phyloP scores from a whole-genome alignment of 441 rosid species.

The Capsella rubella region DNA sequence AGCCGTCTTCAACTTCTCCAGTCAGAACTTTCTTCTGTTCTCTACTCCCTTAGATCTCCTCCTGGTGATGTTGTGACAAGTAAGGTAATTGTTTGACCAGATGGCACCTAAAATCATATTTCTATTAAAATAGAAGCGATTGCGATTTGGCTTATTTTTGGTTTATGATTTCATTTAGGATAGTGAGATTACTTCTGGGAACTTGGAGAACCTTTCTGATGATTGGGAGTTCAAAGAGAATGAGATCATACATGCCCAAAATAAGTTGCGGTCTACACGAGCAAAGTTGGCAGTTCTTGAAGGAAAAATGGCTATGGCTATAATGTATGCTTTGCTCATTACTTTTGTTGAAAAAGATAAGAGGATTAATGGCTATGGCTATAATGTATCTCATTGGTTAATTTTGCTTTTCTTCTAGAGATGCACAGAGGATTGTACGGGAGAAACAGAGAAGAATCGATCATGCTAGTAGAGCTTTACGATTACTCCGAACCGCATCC shows the following conservation, averaged over 20 bases:
- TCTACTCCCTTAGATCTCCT: constrained; percentile 63
- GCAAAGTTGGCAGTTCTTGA: constrained; percentile 83
- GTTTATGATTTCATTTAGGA: constrained; percentile 35
- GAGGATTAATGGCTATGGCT: neutral
- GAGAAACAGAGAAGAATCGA: constrained; percentile 75
- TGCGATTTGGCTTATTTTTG: constrained; percentile 31
- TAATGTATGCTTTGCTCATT: constrained; percentile 54
- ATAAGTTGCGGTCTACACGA: constrained; percentile 69
- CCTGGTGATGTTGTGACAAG: constrained; percentile 47
- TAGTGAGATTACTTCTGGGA: constrained; percentile 41
- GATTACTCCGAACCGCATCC: constrained; percentile 66
- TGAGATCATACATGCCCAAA: constrained; percentile 70
- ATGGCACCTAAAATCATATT: neutral
- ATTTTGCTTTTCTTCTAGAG: constrained; percentile 51
- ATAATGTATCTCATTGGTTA: constrained; percentile 18
- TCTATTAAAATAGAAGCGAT: constrained; percentile 1
- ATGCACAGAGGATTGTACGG: constrained; percentile 68
- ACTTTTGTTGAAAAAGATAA: constrained; percentile 1
- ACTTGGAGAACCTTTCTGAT: constrained; percentile 66
- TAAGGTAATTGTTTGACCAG: constrained; percentile 49
- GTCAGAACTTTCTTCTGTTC: constrained; percentile 79
- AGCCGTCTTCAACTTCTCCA: constrained; percentile 73
- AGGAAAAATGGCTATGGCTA: constrained; percentile 85
- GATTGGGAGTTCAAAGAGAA: constrained; percentile 85
- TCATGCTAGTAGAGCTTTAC: constrained; percentile 68